Conservation (phyloP, 208 protist species). For the Crithidia thermophila region DNA sequence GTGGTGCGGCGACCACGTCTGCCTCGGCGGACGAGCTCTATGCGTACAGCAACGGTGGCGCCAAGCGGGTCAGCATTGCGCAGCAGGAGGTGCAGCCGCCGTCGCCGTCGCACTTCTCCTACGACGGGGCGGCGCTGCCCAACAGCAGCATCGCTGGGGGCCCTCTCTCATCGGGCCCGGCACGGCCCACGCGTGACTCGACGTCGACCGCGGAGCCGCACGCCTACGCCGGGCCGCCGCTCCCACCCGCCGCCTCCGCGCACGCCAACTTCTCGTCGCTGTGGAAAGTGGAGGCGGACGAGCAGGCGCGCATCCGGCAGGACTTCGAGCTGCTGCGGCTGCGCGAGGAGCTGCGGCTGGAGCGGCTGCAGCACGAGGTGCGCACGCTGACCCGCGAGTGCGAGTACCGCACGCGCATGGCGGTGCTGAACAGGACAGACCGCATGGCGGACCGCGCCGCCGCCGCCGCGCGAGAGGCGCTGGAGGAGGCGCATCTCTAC, state of each 20-base stretch:
- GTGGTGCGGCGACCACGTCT: no score
- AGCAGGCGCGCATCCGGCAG: slow-evolving; percentile 24
- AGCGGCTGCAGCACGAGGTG: slow-evolving; percentile 57
- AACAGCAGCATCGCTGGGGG: background rate
- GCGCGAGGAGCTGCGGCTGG: slow-evolving; percentile 42
- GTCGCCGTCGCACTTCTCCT: slow-evolving; percentile 20
- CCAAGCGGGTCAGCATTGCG: slow-evolving; percentile 32
- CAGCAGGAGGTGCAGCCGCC: slow-evolving; percentile 23
- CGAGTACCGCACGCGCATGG: slow-evolving; percentile 43
- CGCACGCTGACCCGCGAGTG: slow-evolving; percentile 41
- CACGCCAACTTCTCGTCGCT: background rate
- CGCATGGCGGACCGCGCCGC: slow-evolving; percentile 36
- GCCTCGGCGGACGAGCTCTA: slow-evolving; percentile 17
- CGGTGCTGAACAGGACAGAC: slow-evolving; percentile 26
- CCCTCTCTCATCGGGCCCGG: background rate
- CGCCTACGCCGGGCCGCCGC: background rate
- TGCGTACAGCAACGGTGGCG: slow-evolving; percentile 9
- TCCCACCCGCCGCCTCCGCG: background rate
- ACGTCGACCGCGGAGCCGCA: slow-evolving; percentile 13
- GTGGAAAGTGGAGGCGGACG: slow-evolving; percentile 15
- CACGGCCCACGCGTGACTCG: slow-evolving; percentile 1
- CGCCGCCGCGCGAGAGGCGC: slow-evolving; percentile 27
- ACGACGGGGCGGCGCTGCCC: slow-evolving; percentile 13
- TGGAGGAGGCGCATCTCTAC: slow-evolving; percentile 42
- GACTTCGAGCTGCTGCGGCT: slow-evolving; percentile 37